phyloP scores from a whole-genome alignment of 768 basidiomycete species.

The Leccinum boreale region DNA sequence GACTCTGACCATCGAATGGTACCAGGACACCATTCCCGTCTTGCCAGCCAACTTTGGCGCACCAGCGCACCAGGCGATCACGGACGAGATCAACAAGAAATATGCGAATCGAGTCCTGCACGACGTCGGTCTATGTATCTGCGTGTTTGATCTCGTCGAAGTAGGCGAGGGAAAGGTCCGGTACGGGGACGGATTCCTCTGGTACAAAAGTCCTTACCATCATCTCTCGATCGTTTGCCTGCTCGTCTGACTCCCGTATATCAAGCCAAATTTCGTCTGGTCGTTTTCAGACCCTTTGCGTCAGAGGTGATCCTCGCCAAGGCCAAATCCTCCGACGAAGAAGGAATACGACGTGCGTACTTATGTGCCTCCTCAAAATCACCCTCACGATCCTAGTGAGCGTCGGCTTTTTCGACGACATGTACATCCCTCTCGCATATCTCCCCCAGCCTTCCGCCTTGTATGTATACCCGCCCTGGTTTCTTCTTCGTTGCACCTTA shows the following conservation, averaged over 20 bases:
- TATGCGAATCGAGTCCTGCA: conserved; percentile 91
- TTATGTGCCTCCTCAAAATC: neutral
- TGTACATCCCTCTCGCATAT: conserved; percentile 76
- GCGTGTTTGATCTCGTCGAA: conserved; percentile 82
- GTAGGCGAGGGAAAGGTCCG: conserved; percentile 90
- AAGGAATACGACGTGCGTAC: conserved; percentile 75
- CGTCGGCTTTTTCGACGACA: conserved; percentile 91
- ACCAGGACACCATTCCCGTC: conserved; percentile 87
- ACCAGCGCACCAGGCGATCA: conserved; percentile 75
- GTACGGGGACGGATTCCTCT: conserved; percentile 92
- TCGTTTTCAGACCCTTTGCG: conserved; percentile 87
- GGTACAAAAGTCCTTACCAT: conserved; percentile 74
- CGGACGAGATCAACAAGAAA: conserved; percentile 88
- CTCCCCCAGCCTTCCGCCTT: conserved; percentile 82
- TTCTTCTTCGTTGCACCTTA: neutral
- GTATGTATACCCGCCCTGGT: conserved; percentile 38
- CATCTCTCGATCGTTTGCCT: neutral
- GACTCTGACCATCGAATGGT: neutral
- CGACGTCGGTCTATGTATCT: conserved; percentile 88
- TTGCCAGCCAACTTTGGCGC: conserved; percentile 82
- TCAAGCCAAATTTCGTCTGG: conserved; percentile 82
- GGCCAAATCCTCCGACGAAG: conserved; percentile 82
- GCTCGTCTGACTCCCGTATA: conserved; percentile 2
- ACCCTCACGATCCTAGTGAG: conserved; percentile 51
- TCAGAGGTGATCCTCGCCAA: conserved; percentile 89